Conservation (phyloP, 495 filamentous ascomycete species). For the Pseudotulostoma volvatum region DNA sequence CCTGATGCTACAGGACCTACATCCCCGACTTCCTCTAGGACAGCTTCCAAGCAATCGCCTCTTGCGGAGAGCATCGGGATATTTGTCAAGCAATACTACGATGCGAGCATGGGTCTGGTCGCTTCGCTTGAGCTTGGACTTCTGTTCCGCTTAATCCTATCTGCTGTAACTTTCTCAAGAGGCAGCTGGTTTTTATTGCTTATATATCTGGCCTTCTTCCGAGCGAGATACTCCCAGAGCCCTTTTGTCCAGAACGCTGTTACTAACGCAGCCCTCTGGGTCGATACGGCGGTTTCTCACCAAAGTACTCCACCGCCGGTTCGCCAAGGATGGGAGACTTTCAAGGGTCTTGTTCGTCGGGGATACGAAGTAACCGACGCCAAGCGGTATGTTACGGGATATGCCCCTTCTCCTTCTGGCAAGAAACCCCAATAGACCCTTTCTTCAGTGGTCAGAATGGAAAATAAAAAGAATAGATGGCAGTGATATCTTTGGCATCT, state of each 20-base stretch:
- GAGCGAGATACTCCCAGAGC: slow-evolving; percentile 80
- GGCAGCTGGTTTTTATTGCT: slow-evolving; percentile 76
- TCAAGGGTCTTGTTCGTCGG: slow-evolving; percentile 58
- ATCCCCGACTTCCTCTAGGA: slow-evolving; percentile 32
- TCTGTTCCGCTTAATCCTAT: slow-evolving; percentile 64
- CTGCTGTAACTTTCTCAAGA: slow-evolving; percentile 69
- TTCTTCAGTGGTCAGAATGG: not conserved
- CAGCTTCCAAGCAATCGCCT: slow-evolving; percentile 45
- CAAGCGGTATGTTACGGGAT: slow-evolving; percentile 44
- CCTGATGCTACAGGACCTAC: slow-evolving; percentile 23
- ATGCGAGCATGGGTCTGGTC: slow-evolving; percentile 70
- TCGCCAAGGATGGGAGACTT: slow-evolving; percentile 62
- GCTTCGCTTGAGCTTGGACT: slow-evolving; percentile 60
- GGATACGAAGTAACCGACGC: slow-evolving; percentile 68
- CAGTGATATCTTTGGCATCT: too few species aligned
- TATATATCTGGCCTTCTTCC: slow-evolving; percentile 83
- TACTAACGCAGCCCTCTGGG: slow-evolving; percentile 48
- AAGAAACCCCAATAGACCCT: slow-evolving; percentile 42
- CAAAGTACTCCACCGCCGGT: slow-evolving; percentile 76
- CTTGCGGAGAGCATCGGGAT: slow-evolving; percentile 65
- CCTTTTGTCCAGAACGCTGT: slow-evolving; percentile 75
- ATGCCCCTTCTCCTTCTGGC: slow-evolving; percentile 26
- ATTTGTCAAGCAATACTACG: slow-evolving; percentile 98
- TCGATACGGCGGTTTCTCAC: slow-evolving; percentile 67
- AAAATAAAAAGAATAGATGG: too few species aligned